These are phyloP conservation scores for Rosa multiflora DNA, from an alignment of 306 rosid genomes.

Conservation along the genomic window DNA sequence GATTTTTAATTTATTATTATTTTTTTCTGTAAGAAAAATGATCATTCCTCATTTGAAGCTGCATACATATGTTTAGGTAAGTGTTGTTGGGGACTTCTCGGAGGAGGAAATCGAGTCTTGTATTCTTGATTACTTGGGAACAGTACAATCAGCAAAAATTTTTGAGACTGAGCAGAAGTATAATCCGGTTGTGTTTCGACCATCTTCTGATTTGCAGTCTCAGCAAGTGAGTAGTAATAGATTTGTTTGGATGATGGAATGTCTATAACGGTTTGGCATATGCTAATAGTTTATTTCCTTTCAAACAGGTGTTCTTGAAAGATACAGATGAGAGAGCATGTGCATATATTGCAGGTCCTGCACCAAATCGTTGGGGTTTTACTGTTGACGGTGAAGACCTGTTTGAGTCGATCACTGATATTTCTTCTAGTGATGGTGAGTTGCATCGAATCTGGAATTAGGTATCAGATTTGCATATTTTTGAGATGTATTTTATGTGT, in stretches of 20 bases:
- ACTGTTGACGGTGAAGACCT: conserved; percentile 77
- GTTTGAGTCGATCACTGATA: conserved; percentile 48
- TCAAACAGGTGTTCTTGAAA: conserved; percentile 76
- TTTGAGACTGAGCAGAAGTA: conserved; percentile 35
- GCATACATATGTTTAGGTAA: conserved; percentile 51
- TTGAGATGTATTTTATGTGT: conserved; percentile 5
- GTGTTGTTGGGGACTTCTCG: conserved; percentile 85
- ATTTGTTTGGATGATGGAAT: conserved; percentile 10
- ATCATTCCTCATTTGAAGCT: conserved; percentile 12
- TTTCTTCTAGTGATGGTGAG: conserved; percentile 53
- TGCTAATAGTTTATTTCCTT: conserved; percentile 25
- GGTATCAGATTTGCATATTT: conserved; percentile 4
- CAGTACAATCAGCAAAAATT: conserved; percentile 55
- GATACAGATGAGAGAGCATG: conserved; percentile 99
- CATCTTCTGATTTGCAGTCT: conserved; percentile 70
- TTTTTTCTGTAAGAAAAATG: not conserved
- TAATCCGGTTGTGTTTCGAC: conserved; percentile 65
- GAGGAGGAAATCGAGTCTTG: conserved; percentile 92
- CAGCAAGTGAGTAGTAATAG: conserved; percentile 71
- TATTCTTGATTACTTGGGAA: conserved; percentile 95
- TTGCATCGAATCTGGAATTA: conserved; percentile 21
- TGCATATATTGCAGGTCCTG: conserved; percentile 98
- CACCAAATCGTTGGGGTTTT: conserved; percentile 99
- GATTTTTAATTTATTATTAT: not conserved
- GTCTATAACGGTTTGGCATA: not conserved